These are phyloP conservation scores for Aspergillus viridinutans DNA, from an alignment of 2,329 filamentous ascomycete species.

Conservation along the genomic window DNA sequence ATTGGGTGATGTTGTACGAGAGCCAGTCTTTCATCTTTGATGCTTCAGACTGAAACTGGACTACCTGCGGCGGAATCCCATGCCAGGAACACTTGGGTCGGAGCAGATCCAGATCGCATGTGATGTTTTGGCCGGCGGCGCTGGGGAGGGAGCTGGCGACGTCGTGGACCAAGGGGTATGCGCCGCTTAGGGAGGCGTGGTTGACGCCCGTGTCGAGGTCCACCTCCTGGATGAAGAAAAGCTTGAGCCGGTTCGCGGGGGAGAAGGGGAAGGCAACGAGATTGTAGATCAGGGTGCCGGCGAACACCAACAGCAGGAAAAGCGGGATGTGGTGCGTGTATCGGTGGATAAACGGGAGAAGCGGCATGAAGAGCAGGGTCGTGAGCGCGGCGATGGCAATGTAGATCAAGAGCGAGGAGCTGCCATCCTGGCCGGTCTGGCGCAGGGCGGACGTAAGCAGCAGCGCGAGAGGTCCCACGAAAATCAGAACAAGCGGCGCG, in stretches of 20 bases:
- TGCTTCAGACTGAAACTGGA: conserved; percentile 37
- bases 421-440: conserved; percentile 83
- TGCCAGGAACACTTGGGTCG: conserved; percentile 64
- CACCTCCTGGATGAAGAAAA: conserved; percentile 79
- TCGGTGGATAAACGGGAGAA: conserved; percentile 81
- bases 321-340: conserved; percentile 77
- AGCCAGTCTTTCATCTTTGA: conserved; percentile 59
- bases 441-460: conserved; percentile 66
- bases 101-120: conserved; percentile 47
- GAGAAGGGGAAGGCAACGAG: conserved; percentile 87
- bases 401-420: conserved; percentile 66
- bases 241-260: conserved; percentile 70
- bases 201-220: conserved; percentile 71
- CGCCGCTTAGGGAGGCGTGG: conserved; percentile 63
- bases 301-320: conserved; percentile 68
- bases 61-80: conserved; percentile 63
- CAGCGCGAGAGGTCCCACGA: conserved; percentile 72
- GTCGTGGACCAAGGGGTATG: conserved; percentile 62
- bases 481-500: conserved; percentile 70
- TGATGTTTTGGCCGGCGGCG: conserved; percentile 57
- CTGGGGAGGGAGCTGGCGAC: conserved; percentile 69
- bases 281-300: conserved; percentile 78
- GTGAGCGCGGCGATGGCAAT: conserved; percentile 64
- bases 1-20: conserved; percentile 56
- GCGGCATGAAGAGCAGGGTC: conserved; percentile 68